These are phyloP conservation scores for Cryptosporidium xiaoi DNA, from an alignment of 169 alveolate species.

Conservation along the genomic window DNA sequence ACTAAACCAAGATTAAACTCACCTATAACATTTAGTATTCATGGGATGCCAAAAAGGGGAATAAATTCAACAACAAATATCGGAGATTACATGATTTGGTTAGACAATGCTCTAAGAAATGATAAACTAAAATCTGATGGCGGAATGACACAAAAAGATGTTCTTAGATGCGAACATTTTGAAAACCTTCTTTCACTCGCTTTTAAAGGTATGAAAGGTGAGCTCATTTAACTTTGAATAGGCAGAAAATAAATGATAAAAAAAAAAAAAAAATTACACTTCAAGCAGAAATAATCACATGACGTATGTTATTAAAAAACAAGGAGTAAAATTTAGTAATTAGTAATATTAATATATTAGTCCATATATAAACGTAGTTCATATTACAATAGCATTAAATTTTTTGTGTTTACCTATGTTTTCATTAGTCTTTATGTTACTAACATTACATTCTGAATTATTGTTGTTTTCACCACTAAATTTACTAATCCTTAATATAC, in stretches of 20 bases:
- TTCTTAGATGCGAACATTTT: slow-evolving; percentile 38
- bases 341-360: neutral
- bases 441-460: slow-evolving; percentile 2
- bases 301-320: neutral
- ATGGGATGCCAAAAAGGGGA: slow-evolving; percentile 72
- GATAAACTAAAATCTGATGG: slow-evolving; percentile 41
- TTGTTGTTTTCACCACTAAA: neutral
- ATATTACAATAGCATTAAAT: slow-evolving; percentile 21
- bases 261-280: neutral
- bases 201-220: neutral
- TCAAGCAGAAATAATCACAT: too few relatives aligned
- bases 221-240: too few relatives aligned
- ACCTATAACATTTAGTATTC: slow-evolving; percentile 28
- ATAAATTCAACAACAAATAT: slow-evolving; percentile 16
- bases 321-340: neutral
- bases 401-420: neutral
- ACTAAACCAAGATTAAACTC: slow-evolving; percentile 59
- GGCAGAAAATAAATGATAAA: neutral
- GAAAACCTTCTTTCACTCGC: slow-evolving; percentile 51
- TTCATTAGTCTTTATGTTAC: neutral
- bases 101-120: slow-evolving; percentile 59
- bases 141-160: slow-evolving; percentile 56
- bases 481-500: neutral
- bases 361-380: neutral
- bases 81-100: slow-evolving; percentile 48